Evolutionary conservation across 257 asterid species (phyloP), one percentile per base, ranked within the genome.

Genomic region (Primulina huaijiensis): DNA sequence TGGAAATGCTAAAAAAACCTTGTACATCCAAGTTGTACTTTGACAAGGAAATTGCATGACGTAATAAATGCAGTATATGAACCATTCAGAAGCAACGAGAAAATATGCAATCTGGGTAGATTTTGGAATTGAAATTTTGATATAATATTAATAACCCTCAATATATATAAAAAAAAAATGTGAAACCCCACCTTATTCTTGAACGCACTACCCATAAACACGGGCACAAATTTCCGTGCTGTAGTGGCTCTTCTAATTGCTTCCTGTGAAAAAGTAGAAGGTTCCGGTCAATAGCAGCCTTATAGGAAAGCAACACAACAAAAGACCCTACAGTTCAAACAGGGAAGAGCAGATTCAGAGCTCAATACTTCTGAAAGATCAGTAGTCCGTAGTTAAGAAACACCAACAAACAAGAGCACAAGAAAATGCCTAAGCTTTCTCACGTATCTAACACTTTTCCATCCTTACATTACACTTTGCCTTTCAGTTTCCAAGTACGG

Each of bases 121-220:
- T n/a, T 69, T 40, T 30, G 65, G 21, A 5, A 50, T 16, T 16
- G n/a, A 50, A 14, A 21, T 50, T 14, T 16, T 50, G 57, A 50
- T 50, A 50, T 50, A 50, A 5, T 46, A 23, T 23, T 23, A 46
- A 40, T 50, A 16, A 50, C 17, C 8, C 20, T 50, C n/a, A 3
- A 1, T 14, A 20, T 50, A 17, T 50, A 50, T 16, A 50, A 50
- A 0, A 16, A 57, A 64, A 21, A 43, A 46, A 79, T 33, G 64
- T 76, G 63, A 72, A 72, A 64, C 62, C 63, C 12, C 40, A 94
- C 99, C 97, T 94, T 94, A 84, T 94, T 94, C 85, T 94, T 94
- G 78, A 94, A 91, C 68, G 99, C 99, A 84, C 99, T 94, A 20
- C 99, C 99, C 99, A 94, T 94, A 79, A 91, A 94, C 46, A 94